Conservation (phyloP, 805 yeast genomes). For the Torulaspora franciscae region DNA sequence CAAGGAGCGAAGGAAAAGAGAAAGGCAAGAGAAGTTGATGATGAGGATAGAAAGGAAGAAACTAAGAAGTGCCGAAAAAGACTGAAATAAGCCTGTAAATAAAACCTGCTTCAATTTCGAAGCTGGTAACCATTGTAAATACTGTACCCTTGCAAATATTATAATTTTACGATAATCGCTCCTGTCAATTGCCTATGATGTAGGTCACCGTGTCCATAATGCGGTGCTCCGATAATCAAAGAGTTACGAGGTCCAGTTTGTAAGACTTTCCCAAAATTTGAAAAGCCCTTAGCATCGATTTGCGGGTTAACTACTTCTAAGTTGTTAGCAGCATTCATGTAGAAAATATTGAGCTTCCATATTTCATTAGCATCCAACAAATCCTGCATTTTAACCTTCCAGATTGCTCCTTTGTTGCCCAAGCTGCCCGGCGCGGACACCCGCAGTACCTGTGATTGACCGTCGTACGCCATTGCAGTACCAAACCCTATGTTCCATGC, state of each 20-base stretch:
- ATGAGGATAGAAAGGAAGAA: conserved; percentile 25
- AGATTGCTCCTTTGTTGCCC: conserved; percentile 41
- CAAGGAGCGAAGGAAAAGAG: conserved; percentile 34
- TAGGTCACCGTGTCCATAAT: conserved; percentile 34
- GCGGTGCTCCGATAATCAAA: conserved; percentile 40
- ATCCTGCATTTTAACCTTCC: conserved; percentile 35
- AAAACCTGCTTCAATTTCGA: not conserved
- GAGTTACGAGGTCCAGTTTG: conserved; percentile 24
- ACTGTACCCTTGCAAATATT: conserved; percentile 13
- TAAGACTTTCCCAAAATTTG: conserved; percentile 44
- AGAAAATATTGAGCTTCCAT: conserved; percentile 18
- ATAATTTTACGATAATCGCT: conserved; percentile 17
- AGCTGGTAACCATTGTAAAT: not conserved
- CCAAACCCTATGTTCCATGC: conserved; percentile 36
- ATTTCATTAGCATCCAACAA: conserved; percentile 12
- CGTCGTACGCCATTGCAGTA: conserved; percentile 23
- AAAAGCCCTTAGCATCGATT: conserved; percentile 31
- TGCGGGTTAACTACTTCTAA: conserved; percentile 16
- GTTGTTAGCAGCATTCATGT: conserved; percentile 12
- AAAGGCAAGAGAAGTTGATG: conserved; percentile 36
- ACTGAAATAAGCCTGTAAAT: not conserved
- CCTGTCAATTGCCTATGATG: conserved; percentile 35
- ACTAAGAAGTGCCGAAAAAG: conserved; percentile 6
- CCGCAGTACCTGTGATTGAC: conserved; percentile 24
- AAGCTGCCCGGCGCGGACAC: conserved; percentile 43